phyloP scores from a whole-genome alignment of 1,139 yeast genomes.

The Oligophagozyma castellii region DNA sequence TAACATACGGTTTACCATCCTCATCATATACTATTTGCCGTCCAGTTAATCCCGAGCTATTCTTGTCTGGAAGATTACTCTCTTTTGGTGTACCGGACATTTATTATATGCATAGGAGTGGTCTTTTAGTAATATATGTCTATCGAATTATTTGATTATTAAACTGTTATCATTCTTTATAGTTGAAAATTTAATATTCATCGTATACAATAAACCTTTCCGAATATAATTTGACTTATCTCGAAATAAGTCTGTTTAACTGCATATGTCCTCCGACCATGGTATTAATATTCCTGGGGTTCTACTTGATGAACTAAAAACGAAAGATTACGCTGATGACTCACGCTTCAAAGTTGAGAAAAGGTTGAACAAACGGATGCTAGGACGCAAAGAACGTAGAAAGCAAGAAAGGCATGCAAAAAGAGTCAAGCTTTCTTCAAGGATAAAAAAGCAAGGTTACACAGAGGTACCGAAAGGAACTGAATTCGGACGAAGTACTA shows the following conservation, averaged over 20 bases:
- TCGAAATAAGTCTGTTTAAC: no score
- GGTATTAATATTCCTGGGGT: slow-evolving; percentile 55
- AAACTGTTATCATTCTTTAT: no score
- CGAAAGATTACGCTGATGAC: slow-evolving; percentile 29
- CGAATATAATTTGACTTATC: no score
- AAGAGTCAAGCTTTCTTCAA: no score
- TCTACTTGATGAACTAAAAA: slow-evolving; percentile 49
- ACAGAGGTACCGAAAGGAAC: background rate
- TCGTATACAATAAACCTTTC: no score
- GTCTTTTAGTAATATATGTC: no score
- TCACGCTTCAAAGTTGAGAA: slow-evolving; percentile 11
- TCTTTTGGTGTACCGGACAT: no score
- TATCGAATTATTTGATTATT: no score
- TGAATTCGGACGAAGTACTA: background rate
- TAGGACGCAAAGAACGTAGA: slow-evolving; percentile 12
- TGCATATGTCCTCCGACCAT: slow-evolving; percentile 10
- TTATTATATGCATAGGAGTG: no score
- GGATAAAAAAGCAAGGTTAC: slow-evolving; percentile 15
- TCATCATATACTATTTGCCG: slow-evolving; percentile 68
- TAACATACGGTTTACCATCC: slow-evolving; percentile 82
- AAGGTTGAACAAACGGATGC: slow-evolving; percentile 11
- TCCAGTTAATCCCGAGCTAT: no score
- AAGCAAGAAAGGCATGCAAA: slow-evolving; percentile 23
- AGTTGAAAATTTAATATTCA: no score
- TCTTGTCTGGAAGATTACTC: no score